Evolutionary conservation across 441 rosid species (phyloP).

Genomic region (Gossypium aridum): DNA sequence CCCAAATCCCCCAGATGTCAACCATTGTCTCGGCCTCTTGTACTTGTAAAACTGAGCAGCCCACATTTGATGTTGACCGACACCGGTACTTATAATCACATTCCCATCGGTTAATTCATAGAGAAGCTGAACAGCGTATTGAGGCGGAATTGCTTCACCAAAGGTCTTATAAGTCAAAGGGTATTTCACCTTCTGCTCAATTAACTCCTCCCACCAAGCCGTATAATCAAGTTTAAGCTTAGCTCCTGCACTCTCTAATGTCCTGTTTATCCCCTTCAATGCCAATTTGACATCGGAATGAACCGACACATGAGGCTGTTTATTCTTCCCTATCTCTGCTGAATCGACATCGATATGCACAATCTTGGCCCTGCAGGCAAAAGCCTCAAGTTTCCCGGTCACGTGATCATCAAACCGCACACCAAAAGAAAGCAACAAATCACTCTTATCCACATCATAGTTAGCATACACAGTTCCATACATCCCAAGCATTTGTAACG

Average conservation of each 20-base stretch:
- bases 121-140: not conserved
- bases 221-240: not conserved
- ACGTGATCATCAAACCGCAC: not conserved
- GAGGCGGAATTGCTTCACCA: not conserved
- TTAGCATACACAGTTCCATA: slow-evolving; percentile 58
- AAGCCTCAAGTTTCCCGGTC: not conserved
- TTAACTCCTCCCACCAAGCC: not conserved
- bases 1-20: not conserved
- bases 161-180: not conserved
- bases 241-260: not conserved
- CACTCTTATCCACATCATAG: slow-evolving; percentile 16
- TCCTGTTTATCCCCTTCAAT: not conserved
- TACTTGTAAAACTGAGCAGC: not conserved
- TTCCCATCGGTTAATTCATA: not conserved
- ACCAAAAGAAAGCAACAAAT: not conserved
- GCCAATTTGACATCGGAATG: not conserved
- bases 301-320: not conserved
- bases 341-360: not conserved
- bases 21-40: not conserved
- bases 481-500: not conserved
- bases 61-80: not conserved
- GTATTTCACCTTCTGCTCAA: not conserved
- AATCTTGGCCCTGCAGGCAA: not conserved
- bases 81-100: not conserved
- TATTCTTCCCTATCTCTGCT: not conserved